Evolutionary conservation across 257 asterid species (phyloP).

Genomic region (Rubia yunnanensis): DNA sequence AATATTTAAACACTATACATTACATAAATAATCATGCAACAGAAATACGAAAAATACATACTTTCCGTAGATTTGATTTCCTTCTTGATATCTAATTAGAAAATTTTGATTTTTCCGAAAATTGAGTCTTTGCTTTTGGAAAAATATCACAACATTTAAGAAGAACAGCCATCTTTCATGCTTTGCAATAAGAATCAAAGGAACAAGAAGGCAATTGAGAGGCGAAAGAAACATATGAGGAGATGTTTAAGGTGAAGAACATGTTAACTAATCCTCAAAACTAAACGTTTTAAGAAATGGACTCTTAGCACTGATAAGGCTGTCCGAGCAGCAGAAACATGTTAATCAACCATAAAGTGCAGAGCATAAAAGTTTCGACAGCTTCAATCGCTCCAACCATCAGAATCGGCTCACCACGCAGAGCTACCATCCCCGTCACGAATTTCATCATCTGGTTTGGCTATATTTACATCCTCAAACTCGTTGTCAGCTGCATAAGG

Average conservation of each 20-base stretch:
- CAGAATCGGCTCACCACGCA: conserved; percentile 23
- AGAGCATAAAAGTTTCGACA: neutral
- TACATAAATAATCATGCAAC: too few species aligned
- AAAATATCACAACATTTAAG: too few species aligned
- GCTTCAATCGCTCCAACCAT: neutral
- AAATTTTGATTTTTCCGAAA: too few species aligned
- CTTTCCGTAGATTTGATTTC: too few species aligned
- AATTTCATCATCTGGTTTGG: conserved; percentile 38
- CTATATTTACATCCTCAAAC: conserved; percentile 63
- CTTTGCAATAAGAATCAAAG: neutral
- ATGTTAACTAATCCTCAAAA: neutral
- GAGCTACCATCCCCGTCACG: conserved; percentile 46
- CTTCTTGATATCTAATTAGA: too few species aligned
- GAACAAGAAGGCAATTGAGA: neutral
- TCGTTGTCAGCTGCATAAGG: conserved; percentile 45
- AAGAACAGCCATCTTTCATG: too few species aligned
- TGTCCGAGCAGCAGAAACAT: conserved; percentile 3
- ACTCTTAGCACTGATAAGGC: neutral
- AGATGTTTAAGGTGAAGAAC: neutral
- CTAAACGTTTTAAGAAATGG: neutral
- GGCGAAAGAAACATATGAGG: neutral
- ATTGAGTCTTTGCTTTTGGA: too few species aligned
- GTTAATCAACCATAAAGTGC: neutral
- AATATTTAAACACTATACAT: too few species aligned
- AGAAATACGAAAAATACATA: too few species aligned